These are phyloP conservation scores for Penicillium simplicissimum DNA, from an alignment of 495 filamentous ascomycete genomes.

Conservation along the genomic window DNA sequence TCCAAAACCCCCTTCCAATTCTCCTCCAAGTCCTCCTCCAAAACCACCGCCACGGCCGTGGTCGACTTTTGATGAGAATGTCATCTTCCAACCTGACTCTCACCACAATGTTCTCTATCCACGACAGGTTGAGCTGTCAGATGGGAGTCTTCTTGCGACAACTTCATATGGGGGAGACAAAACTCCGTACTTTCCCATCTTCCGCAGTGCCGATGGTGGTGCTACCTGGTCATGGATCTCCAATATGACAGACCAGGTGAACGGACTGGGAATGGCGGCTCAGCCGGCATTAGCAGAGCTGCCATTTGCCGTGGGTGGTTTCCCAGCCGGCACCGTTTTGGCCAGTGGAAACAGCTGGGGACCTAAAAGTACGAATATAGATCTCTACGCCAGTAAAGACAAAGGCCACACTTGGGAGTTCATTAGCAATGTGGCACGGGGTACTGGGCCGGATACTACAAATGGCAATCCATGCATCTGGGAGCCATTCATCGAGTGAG, in stretches of 20 bases:
- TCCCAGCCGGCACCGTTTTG: slow-evolving; percentile 1
- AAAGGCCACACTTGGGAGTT: neutral
- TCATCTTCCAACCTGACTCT: slow-evolving; percentile 17
- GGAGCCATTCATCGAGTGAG: slow-evolving; percentile 5
- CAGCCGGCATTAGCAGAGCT: slow-evolving; percentile 62
- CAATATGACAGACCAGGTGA: slow-evolving; percentile 25
- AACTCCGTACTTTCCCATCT: slow-evolving; percentile 18
- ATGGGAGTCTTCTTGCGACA: slow-evolving; percentile 1
- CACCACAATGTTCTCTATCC: slow-evolving; percentile 7
- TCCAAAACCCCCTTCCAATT: too few relatives aligned
- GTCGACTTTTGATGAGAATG: slow-evolving; percentile 18
- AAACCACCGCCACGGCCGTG: slow-evolving; percentile 13
- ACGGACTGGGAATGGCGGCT: slow-evolving; percentile 58
- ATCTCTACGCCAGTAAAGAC: slow-evolving; percentile 60
- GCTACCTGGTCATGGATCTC: slow-evolving; percentile 19
- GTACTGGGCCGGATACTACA: neutral
- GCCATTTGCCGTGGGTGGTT: slow-evolving; percentile 37
- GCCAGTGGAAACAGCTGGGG: slow-evolving; percentile 37
- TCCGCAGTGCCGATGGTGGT: slow-evolving; percentile 18
- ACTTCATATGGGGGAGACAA: neutral
- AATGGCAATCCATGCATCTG: slow-evolving; percentile 3
- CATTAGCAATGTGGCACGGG: slow-evolving; percentile 2
- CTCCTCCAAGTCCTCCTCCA: neutral
- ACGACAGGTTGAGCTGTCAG: neutral
- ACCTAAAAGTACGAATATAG: slow-evolving; percentile 62